These are phyloP conservation scores for Ensete glaucum DNA, from an alignment of 176 grass and related monocot genomes.

Conservation along the genomic window DNA sequence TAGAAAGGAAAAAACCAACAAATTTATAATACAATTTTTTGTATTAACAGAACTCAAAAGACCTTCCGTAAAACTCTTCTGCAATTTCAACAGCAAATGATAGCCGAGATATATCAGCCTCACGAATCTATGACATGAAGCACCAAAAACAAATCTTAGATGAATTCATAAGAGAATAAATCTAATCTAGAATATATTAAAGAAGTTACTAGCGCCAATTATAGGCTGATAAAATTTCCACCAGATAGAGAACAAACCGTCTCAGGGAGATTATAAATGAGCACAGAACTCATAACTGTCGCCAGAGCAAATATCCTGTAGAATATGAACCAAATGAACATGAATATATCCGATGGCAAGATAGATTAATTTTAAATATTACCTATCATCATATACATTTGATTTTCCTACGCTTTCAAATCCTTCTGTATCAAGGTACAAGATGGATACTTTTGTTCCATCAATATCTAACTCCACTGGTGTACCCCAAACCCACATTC, in stretches of 20 bases:
- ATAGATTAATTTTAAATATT: conserved; percentile 1
- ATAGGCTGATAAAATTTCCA: conserved; percentile 14
- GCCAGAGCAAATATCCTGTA: conserved; percentile 88
- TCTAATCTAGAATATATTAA: background rate
- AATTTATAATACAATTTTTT: conserved; percentile 1
- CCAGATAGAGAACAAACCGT: conserved; percentile 44
- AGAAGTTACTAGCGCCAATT: background rate
- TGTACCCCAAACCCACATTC: conserved; percentile 88
- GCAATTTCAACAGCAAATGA: conserved; percentile 95
- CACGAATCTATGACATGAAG: conserved; percentile 57
- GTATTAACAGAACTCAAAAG: conserved; percentile 11
- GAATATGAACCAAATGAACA: background rate
- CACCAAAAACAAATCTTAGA: conserved; percentile 28
- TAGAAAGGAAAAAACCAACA: conserved; percentile 17
- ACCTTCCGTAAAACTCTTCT: conserved; percentile 96
- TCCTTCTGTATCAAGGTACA: conserved; percentile 93
- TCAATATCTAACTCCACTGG: conserved; percentile 59
- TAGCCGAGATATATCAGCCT: conserved; percentile 87
- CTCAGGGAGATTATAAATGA: conserved; percentile 95
- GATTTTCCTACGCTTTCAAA: conserved; percentile 96
- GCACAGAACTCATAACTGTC: conserved; percentile 81
- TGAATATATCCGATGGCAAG: background rate
- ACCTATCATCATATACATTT: conserved; percentile 99
- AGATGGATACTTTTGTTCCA: conserved; percentile 63
- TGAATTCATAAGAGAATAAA: conserved; percentile 35